Evolutionary conservation across 345 rosid genomes (phyloP), one percentile per base, ranked within the genome.

Genomic region (Citrus reticulata): DNA sequence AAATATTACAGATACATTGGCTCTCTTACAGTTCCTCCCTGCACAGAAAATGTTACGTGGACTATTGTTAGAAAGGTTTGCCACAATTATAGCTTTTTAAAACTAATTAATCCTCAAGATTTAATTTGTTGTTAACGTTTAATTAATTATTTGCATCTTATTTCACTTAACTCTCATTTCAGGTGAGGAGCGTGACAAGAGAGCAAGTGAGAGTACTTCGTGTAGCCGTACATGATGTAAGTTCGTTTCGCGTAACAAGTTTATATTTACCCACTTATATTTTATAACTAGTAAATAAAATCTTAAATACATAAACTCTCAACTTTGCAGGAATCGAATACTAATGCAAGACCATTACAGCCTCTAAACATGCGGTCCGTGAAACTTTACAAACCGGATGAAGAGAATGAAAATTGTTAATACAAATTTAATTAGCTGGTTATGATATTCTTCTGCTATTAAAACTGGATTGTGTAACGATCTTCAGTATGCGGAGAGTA

Each of bases 21-120:
- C 39, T 95, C 98, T 73, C 97, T 95, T 24, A 95, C 98, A 0
- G 5, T 72, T 77, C 98, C 98, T 84, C 98, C 98, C 46, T 95
- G 98, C 86, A 87, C 92, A 1, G 87, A 93, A 81, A 86, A 90
- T 79, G 91, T 93, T 37, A 17, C 75, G 16, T 95, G 98, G 98
- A 93, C 90, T 79, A 64, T 95, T 65, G 83, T 88, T 17, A 80
- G 69, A 66, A 88, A 93, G 92, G 98, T 37, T 34, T 34, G 27
- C 9, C 6, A 1, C 20, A 25, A 8, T 60, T 42, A 70, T 51
- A 70, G 8, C 69, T 13, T 46, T 46, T 46, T 32, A 0, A 51
- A 46, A 32, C 0, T 1, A 16, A 64, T 29, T 64, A 6, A 73
- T 34, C 30, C 2, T 49, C 24, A 78, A 42, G 51, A 46, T 49